Percentiles rank a stretch among this genome's conserved stretches.
Evolutionary conservation across 441 rosid genomes (phyloP).

Genomic region (Rhodomyrtus psidioides): DNA sequence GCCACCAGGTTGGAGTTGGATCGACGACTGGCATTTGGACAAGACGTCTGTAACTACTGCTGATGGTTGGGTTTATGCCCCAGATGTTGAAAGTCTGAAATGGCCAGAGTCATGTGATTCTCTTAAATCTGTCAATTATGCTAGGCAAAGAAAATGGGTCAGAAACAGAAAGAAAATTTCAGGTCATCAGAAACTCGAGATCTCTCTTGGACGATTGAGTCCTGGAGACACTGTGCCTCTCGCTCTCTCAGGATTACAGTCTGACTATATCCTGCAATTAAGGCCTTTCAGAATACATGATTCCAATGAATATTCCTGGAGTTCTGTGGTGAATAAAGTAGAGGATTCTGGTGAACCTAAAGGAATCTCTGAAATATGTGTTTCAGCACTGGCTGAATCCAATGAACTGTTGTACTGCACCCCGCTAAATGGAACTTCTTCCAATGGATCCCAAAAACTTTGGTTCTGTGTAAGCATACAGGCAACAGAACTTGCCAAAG

Average conservation of each 20-base stretch:
- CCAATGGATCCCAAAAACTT: slow-evolving; percentile 36
- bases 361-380: slow-evolving; percentile 49
- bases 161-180: slow-evolving; percentile 39
- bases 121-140: slow-evolving; percentile 31
- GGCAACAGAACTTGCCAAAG: slow-evolving; percentile 80
- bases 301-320: slow-evolving; percentile 76
- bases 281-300: slow-evolving; percentile 44
- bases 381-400: slow-evolving; percentile 65
- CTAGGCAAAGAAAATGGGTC: slow-evolving; percentile 71
- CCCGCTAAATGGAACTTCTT: slow-evolving; percentile 54
- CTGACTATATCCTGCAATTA: slow-evolving; percentile 54
- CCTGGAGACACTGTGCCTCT: slow-evolving; percentile 78
- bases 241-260: slow-evolving; percentile 67
- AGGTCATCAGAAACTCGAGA: slow-evolving; percentile 27
- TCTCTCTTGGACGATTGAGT: slow-evolving; percentile 54
- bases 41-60: slow-evolving; percentile 28
- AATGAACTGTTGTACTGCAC: slow-evolving; percentile 72
- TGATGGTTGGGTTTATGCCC: slow-evolving; percentile 74
- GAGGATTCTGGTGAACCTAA: slow-evolving; percentile 23
- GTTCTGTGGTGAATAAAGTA: slow-evolving; percentile 51
- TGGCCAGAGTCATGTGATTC: slow-evolving; percentile 57
- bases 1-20: slow-evolving; percentile 58
- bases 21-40: slow-evolving; percentile 57
- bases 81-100: slow-evolving; percentile 44
- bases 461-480: slow-evolving; percentile 89